Percentiles rank a stretch among this genome's conserved stretches.
phyloP scores from a whole-genome alignment of 352 stramenopile species.

The Globisporangium carolinianum region DNA sequence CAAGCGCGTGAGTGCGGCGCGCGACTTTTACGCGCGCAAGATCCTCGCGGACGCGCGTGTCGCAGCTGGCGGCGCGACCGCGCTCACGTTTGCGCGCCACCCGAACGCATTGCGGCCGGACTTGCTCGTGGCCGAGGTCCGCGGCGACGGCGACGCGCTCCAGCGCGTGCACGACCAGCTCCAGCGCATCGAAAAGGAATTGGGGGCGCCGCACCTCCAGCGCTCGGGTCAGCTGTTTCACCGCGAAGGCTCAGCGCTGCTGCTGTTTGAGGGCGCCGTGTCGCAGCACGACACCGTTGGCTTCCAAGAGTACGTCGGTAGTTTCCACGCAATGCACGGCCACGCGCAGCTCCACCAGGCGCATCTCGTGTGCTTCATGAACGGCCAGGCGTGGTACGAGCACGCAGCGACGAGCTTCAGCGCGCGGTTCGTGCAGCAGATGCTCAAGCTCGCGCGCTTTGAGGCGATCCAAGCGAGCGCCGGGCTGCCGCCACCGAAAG shows the following conservation, averaged over 20 bases:
- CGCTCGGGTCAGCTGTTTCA: slow-evolving; percentile 45
- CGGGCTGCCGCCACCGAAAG: slow-evolving; percentile 16
- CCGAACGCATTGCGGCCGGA: slow-evolving; percentile 60
- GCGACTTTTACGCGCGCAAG: slow-evolving; percentile 65
- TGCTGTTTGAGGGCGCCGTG: slow-evolving; percentile 69
- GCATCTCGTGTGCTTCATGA: slow-evolving; percentile 71
- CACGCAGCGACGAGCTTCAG: slow-evolving; percentile 53
- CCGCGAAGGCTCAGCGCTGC: slow-evolving; percentile 47
- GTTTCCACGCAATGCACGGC: slow-evolving; percentile 47
- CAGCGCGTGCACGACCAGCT: slow-evolving; percentile 60
- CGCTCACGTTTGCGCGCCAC: slow-evolving; percentile 33
- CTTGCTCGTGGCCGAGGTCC: slow-evolving; percentile 66
- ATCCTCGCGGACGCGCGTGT: slow-evolving; percentile 33
- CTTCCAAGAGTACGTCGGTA: slow-evolving; percentile 63
- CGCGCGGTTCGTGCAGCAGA: slow-evolving; percentile 69
- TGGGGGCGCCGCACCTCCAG: slow-evolving; percentile 39
- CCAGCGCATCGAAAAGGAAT: slow-evolving; percentile 53
- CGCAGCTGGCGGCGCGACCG: slow-evolving; percentile 27
- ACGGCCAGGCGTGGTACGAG: slow-evolving; percentile 59
- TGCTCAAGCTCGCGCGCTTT: slow-evolving; percentile 68
- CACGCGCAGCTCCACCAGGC: slow-evolving; percentile 52
- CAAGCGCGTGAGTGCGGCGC: slow-evolving; percentile 39
- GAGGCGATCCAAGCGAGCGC: slow-evolving; percentile 43
- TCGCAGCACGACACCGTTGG: slow-evolving; percentile 56
- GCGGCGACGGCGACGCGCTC: slow-evolving; percentile 49